phyloP scores from a whole-genome alignment of 805 yeast genomes.

The Metschnikowia similis region DNA sequence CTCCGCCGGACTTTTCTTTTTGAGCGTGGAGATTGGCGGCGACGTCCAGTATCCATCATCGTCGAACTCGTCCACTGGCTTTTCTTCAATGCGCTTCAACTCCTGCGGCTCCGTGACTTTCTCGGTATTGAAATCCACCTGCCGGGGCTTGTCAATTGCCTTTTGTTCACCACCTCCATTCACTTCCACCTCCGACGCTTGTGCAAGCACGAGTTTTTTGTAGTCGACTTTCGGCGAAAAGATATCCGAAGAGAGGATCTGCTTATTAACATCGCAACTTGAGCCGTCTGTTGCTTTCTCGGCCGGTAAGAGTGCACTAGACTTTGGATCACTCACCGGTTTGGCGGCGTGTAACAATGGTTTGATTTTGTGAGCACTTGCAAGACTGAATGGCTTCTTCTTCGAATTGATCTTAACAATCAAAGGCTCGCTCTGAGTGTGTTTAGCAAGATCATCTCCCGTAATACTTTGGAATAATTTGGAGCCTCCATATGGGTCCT shows the following conservation, averaged over 20 bases:
- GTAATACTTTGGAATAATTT: constrained; percentile 56
- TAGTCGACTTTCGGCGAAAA: constrained; percentile 60
- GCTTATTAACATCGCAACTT: constrained; percentile 51
- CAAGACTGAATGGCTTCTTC: constrained; percentile 58
- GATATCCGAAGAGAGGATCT: constrained; percentile 66
- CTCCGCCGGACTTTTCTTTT: constrained; percentile 55
- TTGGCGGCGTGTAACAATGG: constrained; percentile 41
- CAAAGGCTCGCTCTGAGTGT: constrained; percentile 25
- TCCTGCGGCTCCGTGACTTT: constrained; percentile 3
- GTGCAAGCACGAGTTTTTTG: constrained; percentile 47
- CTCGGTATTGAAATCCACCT: constrained; percentile 29
- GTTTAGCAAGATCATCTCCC: constrained; percentile 21
- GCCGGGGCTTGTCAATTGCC: constrained; percentile 20
- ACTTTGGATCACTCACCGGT: background rate
- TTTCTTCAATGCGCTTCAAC: constrained; percentile 14
- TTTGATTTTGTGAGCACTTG: constrained; percentile 54
- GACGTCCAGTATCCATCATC: constrained; percentile 84
- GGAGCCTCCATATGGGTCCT: constrained; percentile 74
- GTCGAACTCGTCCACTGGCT: constrained; percentile 36
- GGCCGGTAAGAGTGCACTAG: background rate
- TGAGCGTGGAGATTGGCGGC: constrained; percentile 66
- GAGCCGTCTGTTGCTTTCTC: background rate
- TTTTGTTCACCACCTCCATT: constrained; percentile 3
- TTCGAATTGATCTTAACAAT: constrained; percentile 18
- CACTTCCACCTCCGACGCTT: constrained; percentile 1